Evolutionary conservation across 2,329 filamentous ascomycete genomes (phyloP), one percentile per base, ranked within the genome.

Genomic region (Colletotrichum higginsianum): DNA sequence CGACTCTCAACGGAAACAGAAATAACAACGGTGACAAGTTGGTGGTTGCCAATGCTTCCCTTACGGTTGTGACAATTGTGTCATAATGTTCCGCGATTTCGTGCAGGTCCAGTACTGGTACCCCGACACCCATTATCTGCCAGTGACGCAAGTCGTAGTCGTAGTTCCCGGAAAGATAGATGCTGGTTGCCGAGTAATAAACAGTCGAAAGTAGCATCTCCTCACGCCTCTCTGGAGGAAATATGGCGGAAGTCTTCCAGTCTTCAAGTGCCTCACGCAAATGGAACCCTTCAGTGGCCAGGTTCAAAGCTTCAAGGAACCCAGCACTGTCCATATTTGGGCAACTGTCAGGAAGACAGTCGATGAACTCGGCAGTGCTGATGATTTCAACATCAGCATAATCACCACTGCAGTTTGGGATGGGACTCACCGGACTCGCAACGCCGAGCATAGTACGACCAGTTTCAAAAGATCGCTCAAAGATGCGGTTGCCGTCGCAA

Each of bases 131-230:
- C 12, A 78, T 71, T 0, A 52, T 55, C 0, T 76, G 70, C 81
- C 81, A 82, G 21, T 77, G 73, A 9, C 58, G 26, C 2, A 79
- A 75, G 12, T 82, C 79, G 16, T 82, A 82, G 68, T 82, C 81
- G 42, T 80, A 82, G 2, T 79, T 75, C 0, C 81, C 81, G 0
- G 81, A 83, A 5, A 83, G 76, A 44, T 82, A 82, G 7, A 82
- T 80, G 56, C 80, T 81, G 2, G 77, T 80, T 6, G 81, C 79
- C 0, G 81, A 75, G 30, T 75, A 77, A 66, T 79, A 82, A 3
- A 77, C 30, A 0, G 38, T 66, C 0, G 77, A 73, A 3, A 83
- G 61, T 0, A 75, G 44, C 9, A 65, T 61, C 46, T 79, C 77
- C 2, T 55, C 47, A 5, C 21, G 18, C 53, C 15, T 18, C 38